These are phyloP conservation scores for Passalora sequoiae DNA, from an alignment of 2,329 filamentous ascomycete species.

Conservation along the genomic window DNA sequence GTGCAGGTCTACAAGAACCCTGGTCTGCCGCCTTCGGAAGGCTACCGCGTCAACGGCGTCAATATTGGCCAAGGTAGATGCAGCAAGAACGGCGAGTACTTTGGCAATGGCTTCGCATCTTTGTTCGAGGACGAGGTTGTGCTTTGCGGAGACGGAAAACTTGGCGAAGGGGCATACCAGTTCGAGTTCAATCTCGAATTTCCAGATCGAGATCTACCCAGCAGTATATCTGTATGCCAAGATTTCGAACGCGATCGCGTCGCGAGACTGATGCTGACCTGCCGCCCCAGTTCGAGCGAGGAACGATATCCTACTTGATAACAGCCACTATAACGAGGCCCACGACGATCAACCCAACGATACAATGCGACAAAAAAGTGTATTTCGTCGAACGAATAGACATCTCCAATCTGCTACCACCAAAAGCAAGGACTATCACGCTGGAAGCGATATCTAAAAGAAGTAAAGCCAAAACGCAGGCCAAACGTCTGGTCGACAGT, in stretches of 20 bases:
- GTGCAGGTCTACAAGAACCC: conserved; percentile 72
- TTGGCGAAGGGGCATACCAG: conserved; percentile 70
- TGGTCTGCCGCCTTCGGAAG: conserved; percentile 54
- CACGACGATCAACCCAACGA: conserved; percentile 74
- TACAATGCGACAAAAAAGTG: conserved; percentile 75
- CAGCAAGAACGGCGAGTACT: conserved; percentile 52
- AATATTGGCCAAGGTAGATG: conserved; percentile 52
- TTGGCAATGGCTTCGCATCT: conserved; percentile 72
- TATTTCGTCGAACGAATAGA: conserved; percentile 78
- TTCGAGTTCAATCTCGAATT: conserved; percentile 73
- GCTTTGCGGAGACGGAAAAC: conserved; percentile 69
- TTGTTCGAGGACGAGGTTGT: conserved; percentile 79
- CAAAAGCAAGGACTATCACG: conserved; percentile 76
- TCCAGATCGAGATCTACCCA: conserved; percentile 66
- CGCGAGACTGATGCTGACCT: conserved; percentile 15
- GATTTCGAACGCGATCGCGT: conserved; percentile 1
- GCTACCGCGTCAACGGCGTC: conserved; percentile 44
- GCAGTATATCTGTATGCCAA: conserved; percentile 81
- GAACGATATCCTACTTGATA: conserved; percentile 85
- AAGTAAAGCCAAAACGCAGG: conserved; percentile 54
- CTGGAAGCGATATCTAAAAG: conserved; percentile 78
- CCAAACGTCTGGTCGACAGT: conserved; percentile 26
- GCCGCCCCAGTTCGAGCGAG: conserved; percentile 76
- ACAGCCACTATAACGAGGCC: conserved; percentile 86
- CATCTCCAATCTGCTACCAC: conserved; percentile 66